Base-by-base conservation (phyloP, 1,284 basidiomycete species). In the Apiotrichum veenhuisii region DNA sequence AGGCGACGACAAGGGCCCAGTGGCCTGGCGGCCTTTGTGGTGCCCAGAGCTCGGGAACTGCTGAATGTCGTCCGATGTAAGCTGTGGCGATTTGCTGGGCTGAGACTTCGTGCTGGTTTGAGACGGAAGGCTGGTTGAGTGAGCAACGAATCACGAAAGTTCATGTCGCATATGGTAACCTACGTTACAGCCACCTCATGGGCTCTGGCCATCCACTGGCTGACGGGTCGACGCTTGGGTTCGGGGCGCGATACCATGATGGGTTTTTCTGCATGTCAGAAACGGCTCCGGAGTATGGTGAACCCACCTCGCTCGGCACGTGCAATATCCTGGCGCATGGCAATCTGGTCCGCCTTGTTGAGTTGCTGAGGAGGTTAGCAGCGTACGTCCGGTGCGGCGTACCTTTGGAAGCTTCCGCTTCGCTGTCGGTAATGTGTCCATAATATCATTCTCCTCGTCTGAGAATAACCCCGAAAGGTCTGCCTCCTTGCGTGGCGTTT, bases 261-360 rank as follows among this genome's bases (percentile, higher is more conserved):
- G 2, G 51, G 43, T 4, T 61, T 57, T 26, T 73, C 70, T 71
- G 54, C 2, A 42, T 2, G 23, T 49, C 36, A 38, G 48, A n/a
- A n/a, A n/a, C n/a, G n/a, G n/a, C n/a, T n/a, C n/a, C 17, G 25
- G 34, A 26, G 17, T 1, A 2, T 22, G 2, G n/a, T 8, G 43
- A 25, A 61, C 67, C 15, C 25, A 71, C 70, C 63, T 57, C 69
- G 53, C 8, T 62, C 38, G 1, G 64, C 67, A 17, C 64, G 52
- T 3, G 66, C 67, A 25, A 72, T 61, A 37, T 72, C 72, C 18
- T 61, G 63, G 9, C 62, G 54, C 59, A 69, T 63, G 18, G 54
- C 34, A 40, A 62, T 51, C 18, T 34, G 43, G 15, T 74, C 71
- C n/a, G 55, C 56, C 57, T 69, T 68, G 52, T 61, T 71, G 10